Evolutionary conservation across 2,329 filamentous ascomycete genomes (phyloP), one percentile per base, ranked within the genome.

Genomic region (Alternaria infectoria): DNA sequence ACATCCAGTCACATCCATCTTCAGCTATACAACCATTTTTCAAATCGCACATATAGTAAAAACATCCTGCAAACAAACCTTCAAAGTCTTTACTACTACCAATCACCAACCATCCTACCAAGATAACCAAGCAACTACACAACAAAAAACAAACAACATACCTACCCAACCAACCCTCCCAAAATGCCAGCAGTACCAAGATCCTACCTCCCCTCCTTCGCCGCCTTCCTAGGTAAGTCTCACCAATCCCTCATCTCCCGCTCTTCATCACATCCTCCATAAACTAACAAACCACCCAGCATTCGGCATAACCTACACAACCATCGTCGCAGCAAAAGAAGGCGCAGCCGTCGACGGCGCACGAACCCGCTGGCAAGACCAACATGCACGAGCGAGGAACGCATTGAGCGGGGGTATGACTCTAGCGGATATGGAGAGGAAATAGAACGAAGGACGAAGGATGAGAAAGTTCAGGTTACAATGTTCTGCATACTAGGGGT

Each of bases 311-410:
- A 74, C 74, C 45, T 79, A 79, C 73, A 78, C 76, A 5, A 69
- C 72, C 43, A 54, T 76, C 26, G 75, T 75, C 3, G 77, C 77
- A 6, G 59, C 68, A 15, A 70, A 71, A 64, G 77, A 79, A 70
- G 77, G 77, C 52, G 71, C 70, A 11, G 66, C 73, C 15, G 70
- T 79, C 36, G 77, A 79, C 63, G 65, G 61, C 44, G 77, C 77
- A 12, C 73, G 75, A 30, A 73, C 70, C 47, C 67, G 77, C n/a
- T 79, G 76, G 74, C 74, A 78, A 62, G 46, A 73, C 3, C 77
- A 79, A 63, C 70, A 74, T 23, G 70, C 69, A 2, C 64, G 65
- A 13, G 70, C 71, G 3, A 59, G 68, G 7, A 61, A 67, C 11
- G 71, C 67, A 3, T 23, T 72, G 1, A 62, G 55, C 2, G 68